phyloP scores from a whole-genome alignment of 805 yeast species.

The Suhomyces prunicola region DNA sequence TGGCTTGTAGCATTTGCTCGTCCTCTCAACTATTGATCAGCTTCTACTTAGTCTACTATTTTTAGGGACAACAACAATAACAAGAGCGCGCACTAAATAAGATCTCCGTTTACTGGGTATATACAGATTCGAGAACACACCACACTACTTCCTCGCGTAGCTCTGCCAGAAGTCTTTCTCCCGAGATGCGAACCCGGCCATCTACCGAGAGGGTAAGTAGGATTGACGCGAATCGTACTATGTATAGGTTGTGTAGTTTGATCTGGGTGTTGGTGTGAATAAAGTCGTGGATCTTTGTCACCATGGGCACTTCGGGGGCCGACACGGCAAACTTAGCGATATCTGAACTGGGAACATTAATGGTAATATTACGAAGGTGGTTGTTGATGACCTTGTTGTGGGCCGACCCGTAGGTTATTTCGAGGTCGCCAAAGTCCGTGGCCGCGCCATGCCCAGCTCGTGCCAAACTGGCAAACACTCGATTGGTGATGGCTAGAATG shows the following conservation, averaged over 20 bases:
- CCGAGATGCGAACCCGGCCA: constrained; percentile 19
- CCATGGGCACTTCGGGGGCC: constrained; percentile 2
- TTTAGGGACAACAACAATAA: not conserved
- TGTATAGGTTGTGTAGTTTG: constrained; percentile 17
- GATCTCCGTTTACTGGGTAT: not conserved
- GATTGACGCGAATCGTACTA: constrained; percentile 17
- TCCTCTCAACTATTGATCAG: not conserved
- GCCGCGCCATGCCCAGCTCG: not conserved
- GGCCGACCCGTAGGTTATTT: constrained; percentile 8
- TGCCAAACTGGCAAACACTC: constrained; percentile 3
- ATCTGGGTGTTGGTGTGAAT: constrained; percentile 19
- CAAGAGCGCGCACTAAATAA: not conserved
- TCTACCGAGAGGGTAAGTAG: constrained; percentile 19
- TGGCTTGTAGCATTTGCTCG: not conserved
- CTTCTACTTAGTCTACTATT: not conserved
- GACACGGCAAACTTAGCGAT: constrained; percentile 4
- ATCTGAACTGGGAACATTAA: constrained; percentile 22
- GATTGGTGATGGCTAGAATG: constrained; percentile 6
- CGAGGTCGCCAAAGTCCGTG: constrained; percentile 8
- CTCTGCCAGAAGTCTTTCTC: constrained; percentile 3
- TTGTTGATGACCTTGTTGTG: constrained; percentile 10
- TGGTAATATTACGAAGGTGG: constrained; percentile 18
- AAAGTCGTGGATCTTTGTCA: constrained; percentile 17
- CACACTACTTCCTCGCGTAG: constrained; percentile 12
- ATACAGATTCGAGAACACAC: constrained; percentile 6